Conservation (phyloP, 1,139 yeast species). For the Candida labiduridarum region DNA sequence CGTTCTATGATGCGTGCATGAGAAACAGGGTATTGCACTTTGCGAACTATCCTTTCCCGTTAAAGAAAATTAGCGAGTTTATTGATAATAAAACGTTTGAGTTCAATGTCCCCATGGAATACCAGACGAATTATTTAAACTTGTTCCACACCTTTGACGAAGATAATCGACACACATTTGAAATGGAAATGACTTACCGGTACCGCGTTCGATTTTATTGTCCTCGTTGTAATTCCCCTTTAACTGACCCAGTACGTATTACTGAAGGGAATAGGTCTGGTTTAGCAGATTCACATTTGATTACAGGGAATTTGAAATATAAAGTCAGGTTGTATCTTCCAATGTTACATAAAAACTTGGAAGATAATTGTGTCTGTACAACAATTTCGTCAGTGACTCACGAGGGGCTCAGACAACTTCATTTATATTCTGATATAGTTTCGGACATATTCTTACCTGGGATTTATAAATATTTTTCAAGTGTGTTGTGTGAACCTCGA, state of each 20-base stretch:
- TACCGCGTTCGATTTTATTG: conserved; percentile 15
- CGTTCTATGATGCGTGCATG: conserved; percentile 29
- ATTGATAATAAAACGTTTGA: conserved; percentile 24
- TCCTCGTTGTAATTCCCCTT: conserved; percentile 20
- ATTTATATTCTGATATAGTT: conserved; percentile 22
- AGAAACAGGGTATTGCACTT: conserved; percentile 25
- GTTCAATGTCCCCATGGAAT: conserved; percentile 18
- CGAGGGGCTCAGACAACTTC: conserved; percentile 22
- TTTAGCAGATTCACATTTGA: conserved; percentile 21
- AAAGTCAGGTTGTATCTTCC: not conserved
- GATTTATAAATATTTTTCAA: conserved; percentile 11
- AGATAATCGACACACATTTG: not conserved
- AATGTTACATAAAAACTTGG: not conserved
- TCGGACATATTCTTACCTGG: conserved; percentile 17
- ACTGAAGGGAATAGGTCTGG: conserved; percentile 20
- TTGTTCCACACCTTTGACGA: not conserved
- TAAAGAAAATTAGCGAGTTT: conserved; percentile 21
- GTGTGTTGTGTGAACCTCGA: not conserved
- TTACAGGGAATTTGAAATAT: not conserved
- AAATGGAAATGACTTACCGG: not conserved
- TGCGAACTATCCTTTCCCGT: conserved; percentile 29
- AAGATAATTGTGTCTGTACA: not conserved
- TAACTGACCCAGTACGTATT: conserved; percentile 17
- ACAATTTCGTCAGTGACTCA: conserved; percentile 17
- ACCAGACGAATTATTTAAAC: not conserved